phyloP scores from a whole-genome alignment of 2,329 filamentous ascomycete species.

The Scleromitrula shiraiana region DNA sequence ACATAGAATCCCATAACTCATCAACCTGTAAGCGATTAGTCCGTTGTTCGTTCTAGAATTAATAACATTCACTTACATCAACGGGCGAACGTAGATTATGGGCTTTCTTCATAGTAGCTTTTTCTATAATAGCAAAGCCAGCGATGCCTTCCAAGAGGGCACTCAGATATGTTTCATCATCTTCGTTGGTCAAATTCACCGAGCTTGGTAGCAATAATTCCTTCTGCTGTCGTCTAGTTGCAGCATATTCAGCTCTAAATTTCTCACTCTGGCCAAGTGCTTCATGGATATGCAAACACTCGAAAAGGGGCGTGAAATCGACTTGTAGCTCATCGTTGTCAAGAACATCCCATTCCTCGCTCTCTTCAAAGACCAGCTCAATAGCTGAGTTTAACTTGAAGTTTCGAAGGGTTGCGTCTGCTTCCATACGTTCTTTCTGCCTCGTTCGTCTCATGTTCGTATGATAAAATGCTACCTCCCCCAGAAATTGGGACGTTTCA shows the following conservation, averaged over 20 bases:
- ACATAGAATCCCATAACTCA: conserved; percentile 98
- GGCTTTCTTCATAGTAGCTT: conserved; percentile 80
- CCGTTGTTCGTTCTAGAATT: background rate
- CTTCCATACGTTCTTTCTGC: conserved; percentile 74
- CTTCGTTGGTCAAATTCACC: conserved; percentile 71
- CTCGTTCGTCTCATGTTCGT: conserved; percentile 79
- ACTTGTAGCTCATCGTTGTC: conserved; percentile 94
- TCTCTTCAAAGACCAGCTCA: conserved; percentile 90
- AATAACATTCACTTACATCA: conserved; percentile 52
- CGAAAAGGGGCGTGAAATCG: conserved; percentile 88
- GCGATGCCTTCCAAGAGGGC: conserved; percentile 88
- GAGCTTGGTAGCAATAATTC: conserved; percentile 75
- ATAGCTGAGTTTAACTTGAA: conserved; percentile 95
- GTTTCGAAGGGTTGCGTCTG: conserved; percentile 48
- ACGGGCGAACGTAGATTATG: conserved; percentile 73
- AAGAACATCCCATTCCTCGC: conserved; percentile 88
- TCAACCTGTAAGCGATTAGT: conserved; percentile 58
- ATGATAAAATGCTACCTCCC: conserved; percentile 94
- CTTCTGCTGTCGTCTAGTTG: conserved; percentile 83
- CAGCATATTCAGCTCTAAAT: conserved; percentile 86
- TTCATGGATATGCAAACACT: conserved; percentile 93
- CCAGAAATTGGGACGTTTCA: conserved; percentile 91
- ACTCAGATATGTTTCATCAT: conserved; percentile 75
- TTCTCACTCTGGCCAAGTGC: conserved; percentile 87
- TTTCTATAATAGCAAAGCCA: conserved; percentile 94